A percentile compares a stretch with the other conserved stretches of the same genome.
Conservation (phyloP, 2,329 filamentous ascomycete genomes). For the Botryotinia narcissicola region DNA sequence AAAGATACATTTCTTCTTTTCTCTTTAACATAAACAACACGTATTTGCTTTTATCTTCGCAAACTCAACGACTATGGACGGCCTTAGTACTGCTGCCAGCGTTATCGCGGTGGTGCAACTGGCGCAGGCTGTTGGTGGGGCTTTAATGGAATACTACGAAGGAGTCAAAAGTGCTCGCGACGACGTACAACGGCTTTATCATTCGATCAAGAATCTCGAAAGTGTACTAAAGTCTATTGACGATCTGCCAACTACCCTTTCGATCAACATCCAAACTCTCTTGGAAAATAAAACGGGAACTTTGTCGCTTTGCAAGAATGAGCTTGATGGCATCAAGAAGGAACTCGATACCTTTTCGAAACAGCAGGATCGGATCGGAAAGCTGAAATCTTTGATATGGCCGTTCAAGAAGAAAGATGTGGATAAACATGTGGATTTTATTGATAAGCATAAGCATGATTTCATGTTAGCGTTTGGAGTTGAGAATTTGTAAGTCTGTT, state of each 20-base stretch:
- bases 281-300: not conserved
- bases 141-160: not conserved
- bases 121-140: not conserved
- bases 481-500: conserved; percentile 2
- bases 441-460: conserved; percentile 20
- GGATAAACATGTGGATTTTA: conserved; percentile 9
- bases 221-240: not conserved
- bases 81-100: not conserved
- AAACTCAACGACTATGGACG: not conserved
- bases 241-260: not conserved
- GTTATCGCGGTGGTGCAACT: not conserved
- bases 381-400: conserved; percentile 26
- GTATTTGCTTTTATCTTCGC: too few relatives aligned
- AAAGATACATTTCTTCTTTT: accelerated
- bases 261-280: not conserved
- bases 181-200: not conserved
- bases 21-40: not conserved
- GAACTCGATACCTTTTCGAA: not conserved
- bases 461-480: not conserved
- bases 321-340: not conserved
- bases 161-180: not conserved
- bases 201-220: not conserved
- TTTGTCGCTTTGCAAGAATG: not conserved
- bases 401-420: conserved; percentile 28
- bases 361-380: not conserved